A percentile compares a stretch with the other conserved stretches of the same genome.
Evolutionary conservation across 768 basidiomycete genomes (phyloP).

Genomic region (Russula vinacea): DNA sequence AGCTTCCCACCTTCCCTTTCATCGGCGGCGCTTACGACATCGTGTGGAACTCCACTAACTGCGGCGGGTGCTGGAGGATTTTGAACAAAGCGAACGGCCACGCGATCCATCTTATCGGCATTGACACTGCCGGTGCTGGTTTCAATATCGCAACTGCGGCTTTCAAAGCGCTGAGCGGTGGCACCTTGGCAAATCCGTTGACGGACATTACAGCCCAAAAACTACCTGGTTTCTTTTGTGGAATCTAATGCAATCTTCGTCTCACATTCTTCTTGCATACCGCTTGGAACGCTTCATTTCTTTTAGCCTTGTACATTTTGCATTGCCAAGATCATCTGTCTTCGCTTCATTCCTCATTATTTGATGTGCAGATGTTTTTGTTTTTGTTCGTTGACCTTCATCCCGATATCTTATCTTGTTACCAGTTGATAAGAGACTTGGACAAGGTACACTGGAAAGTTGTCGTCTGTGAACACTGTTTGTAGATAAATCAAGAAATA

Average conservation of each 20-base stretch:
- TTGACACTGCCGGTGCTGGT: conserved; percentile 46
- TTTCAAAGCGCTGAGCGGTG: conserved; percentile 35
- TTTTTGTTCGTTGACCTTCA: too few species aligned
- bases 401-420: too few species aligned
- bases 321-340: too few species aligned
- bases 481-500: too few species aligned
- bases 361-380: too few species aligned
- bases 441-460: too few species aligned
- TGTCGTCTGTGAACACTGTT: too few species aligned
- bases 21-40: conserved; percentile 57
- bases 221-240: conserved; percentile 32
- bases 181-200: conserved; percentile 31
- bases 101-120: conserved; percentile 48
- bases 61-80: conserved; percentile 61
- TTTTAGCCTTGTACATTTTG: too few species aligned
- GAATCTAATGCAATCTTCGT: conserved; percentile 10
- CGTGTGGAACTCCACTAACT: conserved; percentile 49
- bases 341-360: too few species aligned
- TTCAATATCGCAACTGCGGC: conserved; percentile 42
- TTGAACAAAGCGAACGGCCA: conserved; percentile 43
- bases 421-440: too few species aligned
- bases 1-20: conserved; percentile 55
- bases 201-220: conserved; percentile 34
- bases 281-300: too few species aligned
- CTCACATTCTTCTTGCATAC: too few species aligned